These are phyloP conservation scores for Hypomyces perniciosus DNA, from an alignment of 2,329 filamentous ascomycete genomes.

Conservation along the genomic window DNA sequence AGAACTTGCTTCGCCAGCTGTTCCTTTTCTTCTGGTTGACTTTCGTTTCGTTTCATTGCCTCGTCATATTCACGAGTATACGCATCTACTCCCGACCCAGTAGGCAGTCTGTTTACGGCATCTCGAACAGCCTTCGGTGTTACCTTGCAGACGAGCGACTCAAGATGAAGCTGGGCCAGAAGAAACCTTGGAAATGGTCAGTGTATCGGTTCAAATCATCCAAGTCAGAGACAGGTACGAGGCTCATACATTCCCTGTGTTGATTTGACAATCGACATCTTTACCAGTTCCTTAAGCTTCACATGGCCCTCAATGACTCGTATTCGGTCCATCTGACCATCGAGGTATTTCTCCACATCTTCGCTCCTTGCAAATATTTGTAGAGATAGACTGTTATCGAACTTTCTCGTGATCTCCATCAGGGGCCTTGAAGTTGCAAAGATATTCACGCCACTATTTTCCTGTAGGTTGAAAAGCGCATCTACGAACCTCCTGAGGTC, in stretches of 20 bases:
- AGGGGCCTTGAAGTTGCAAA: not conserved
- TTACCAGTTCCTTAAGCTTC: not conserved
- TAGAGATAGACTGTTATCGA: not conserved
- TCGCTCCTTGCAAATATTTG: not conserved
- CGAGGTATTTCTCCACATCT: not conserved
- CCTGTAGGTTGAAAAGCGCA: not conserved
- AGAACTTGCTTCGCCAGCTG: constrained; percentile 34
- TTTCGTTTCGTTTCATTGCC: constrained; percentile 36
- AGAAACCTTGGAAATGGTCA: not conserved
- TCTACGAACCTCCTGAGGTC: not conserved
- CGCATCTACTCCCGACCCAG: constrained; percentile 19
- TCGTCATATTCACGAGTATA: constrained; percentile 36
- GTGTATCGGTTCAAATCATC: not conserved
- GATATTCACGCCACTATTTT: not conserved
- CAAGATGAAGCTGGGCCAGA: not conserved
- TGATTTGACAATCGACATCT: not conserved
- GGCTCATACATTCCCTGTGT: not conserved
- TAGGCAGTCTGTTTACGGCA: not conserved
- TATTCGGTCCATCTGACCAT: not conserved
- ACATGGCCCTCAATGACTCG: not conserved
- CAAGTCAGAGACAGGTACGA: not conserved
- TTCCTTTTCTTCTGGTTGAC: constrained; percentile 25
- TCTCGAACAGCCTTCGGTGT: not conserved
- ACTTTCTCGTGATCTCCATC: not conserved
- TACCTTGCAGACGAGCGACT: not conserved